Conservation (phyloP, 73 alveolate species). For the Effrenium voratum region DNA sequence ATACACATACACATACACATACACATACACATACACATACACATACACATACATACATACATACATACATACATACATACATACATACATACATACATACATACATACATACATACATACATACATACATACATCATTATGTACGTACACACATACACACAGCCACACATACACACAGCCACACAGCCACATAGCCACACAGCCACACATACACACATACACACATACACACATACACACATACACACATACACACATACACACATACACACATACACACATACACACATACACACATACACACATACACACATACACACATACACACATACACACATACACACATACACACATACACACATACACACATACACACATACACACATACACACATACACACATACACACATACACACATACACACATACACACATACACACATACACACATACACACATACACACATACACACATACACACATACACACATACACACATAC, state of each 20-base stretch:
- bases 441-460: neutral
- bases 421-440: neutral
- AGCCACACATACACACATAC: neutral
- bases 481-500: neutral
- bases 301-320: neutral
- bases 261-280: too few species aligned
- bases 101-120: too few species aligned
- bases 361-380: neutral
- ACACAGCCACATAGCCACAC: neutral
- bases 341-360: neutral
- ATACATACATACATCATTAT: too few species aligned
- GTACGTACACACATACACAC: neutral
- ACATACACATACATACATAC: too few species aligned
- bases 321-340: neutral
- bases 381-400: neutral
- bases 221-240: neutral
- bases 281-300: neutral
- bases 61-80: neutral
- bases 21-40: neutral
- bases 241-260: neutral
- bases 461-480: neutral
- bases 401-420: neutral
- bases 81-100: too few species aligned
- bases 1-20: neutral
- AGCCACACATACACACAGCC: neutral